phyloP scores from a whole-genome alignment of 257 asterid genomes.

The Scutellaria minor region DNA sequence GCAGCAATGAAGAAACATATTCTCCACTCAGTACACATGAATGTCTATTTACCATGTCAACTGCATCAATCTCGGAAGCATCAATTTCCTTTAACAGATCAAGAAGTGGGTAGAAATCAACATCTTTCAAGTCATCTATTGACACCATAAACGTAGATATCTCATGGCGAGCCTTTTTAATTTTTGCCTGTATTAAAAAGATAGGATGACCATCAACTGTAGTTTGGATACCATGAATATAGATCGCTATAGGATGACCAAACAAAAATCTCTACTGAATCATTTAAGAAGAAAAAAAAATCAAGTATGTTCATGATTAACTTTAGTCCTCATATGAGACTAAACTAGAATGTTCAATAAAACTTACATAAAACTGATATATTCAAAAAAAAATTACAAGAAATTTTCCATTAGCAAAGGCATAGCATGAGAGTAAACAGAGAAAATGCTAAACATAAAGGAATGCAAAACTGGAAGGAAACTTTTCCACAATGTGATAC shows the following conservation, averaged over 20 bases:
- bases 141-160: conserved; percentile 51
- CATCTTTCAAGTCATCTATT: conserved; percentile 73
- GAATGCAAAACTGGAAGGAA: neutral
- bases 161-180: conserved; percentile 67
- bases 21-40: conserved; percentile 69
- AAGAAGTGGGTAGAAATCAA: conserved; percentile 70
- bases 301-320: neutral
- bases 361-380: conserved; percentile 4
- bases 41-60: conserved; percentile 72
- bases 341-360: neutral
- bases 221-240: conserved; percentile 16
- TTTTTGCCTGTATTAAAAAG: conserved; percentile 66
- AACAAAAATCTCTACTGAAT: neutral
- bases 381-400: no score
- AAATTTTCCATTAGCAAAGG: conserved; percentile 4
- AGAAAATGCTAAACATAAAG: neutral
- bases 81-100: conserved; percentile 65
- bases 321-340: neutral
- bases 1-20: conserved; percentile 63
- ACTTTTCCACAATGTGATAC: conserved; percentile 8
- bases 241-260: conserved; percentile 1
- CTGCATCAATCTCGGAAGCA: conserved; percentile 83
- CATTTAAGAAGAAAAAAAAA: neutral
- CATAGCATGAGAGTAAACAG: conserved; percentile 7
- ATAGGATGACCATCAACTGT: conserved; percentile 21